Conservation (phyloP, 2,329 filamentous ascomycete species). For the Scleromitrula shiraiana region DNA sequence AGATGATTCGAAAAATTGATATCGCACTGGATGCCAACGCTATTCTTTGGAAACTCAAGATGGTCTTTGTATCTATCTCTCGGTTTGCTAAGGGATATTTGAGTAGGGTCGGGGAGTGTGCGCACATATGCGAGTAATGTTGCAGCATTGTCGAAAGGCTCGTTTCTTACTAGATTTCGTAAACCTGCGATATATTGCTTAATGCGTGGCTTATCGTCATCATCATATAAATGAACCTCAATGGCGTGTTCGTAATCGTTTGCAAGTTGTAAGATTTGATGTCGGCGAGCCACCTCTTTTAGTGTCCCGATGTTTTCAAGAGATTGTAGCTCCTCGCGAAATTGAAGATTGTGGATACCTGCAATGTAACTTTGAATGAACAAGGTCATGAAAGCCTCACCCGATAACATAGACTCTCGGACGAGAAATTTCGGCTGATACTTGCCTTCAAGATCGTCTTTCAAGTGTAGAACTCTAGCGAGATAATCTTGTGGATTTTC, state of each 20-base stretch:
- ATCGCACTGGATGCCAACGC: conserved; percentile 79
- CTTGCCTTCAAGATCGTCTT: conserved; percentile 29
- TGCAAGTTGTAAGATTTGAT: conserved; percentile 49
- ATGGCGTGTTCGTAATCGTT: conserved; percentile 47
- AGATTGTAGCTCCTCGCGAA: conserved; percentile 36
- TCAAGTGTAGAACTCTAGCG: conserved; percentile 36
- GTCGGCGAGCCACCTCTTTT: conserved; percentile 31
- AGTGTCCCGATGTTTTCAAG: conserved; percentile 28
- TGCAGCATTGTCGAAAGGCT: conserved; percentile 18
- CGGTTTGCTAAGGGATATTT: conserved; percentile 41
- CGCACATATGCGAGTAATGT: conserved; percentile 23
- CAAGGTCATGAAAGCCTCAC: conserved; percentile 21
- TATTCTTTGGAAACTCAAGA: conserved; percentile 70
- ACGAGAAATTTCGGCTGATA: conserved; percentile 10
- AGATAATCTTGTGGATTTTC: conserved; percentile 46
- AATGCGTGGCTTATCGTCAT: conserved; percentile 32
- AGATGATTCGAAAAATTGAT: conserved; percentile 87
- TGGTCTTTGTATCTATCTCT: conserved; percentile 47
- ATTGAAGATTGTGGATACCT: conserved; percentile 41
- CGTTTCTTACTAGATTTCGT: conserved; percentile 28
- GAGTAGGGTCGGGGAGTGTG: conserved; percentile 31
- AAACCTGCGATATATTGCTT: conserved; percentile 45
- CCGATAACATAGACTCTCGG: conserved; percentile 6
- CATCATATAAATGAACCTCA: conserved; percentile 39
- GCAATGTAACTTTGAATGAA: conserved; percentile 40